Percentiles rank a stretch among this genome's conserved stretches.
phyloP scores from a whole-genome alignment of 2,329 filamentous ascomycete genomes.

The Drechslera avenae region DNA sequence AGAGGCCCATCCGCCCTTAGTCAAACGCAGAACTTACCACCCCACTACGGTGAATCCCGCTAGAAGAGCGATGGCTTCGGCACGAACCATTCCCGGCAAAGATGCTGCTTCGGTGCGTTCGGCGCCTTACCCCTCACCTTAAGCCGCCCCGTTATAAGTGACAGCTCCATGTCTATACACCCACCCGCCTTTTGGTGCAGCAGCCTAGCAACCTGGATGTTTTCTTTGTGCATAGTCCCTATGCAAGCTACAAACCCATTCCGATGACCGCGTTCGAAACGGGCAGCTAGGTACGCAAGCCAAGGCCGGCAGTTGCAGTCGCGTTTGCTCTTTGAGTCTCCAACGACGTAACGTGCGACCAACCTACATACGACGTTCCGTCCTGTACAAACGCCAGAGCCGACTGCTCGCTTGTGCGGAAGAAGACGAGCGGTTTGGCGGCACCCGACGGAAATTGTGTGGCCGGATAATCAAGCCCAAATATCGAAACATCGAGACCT shows the following conservation, averaged over 20 bases:
- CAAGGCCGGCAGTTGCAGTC: background rate
- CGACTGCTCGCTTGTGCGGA: background rate
- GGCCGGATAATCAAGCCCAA: background rate
- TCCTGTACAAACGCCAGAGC: too few species aligned
- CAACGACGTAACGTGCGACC: too few species aligned
- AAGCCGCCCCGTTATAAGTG: constrained; percentile 10
- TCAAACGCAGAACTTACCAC: background rate
- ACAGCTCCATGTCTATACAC: background rate
- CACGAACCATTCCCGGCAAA: constrained; percentile 7
- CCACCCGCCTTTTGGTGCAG: background rate
- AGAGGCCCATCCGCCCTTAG: background rate
- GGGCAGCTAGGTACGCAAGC: background rate
- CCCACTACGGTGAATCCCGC: constrained; percentile 12
- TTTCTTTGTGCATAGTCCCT: constrained; percentile 4
- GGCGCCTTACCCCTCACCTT: constrained; percentile 16
- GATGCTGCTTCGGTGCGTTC: constrained; percentile 11
- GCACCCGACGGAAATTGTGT: background rate
- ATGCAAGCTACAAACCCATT: background rate
- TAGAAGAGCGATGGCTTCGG: background rate
- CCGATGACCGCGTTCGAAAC: too few species aligned
- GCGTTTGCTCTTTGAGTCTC: background rate
- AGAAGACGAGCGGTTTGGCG: background rate
- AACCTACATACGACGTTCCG: too few species aligned
- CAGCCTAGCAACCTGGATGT: background rate
- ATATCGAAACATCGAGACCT: constrained; percentile 3